phyloP scores from a whole-genome alignment of 306 rosid species.

The Sicyos baderoa region DNA sequence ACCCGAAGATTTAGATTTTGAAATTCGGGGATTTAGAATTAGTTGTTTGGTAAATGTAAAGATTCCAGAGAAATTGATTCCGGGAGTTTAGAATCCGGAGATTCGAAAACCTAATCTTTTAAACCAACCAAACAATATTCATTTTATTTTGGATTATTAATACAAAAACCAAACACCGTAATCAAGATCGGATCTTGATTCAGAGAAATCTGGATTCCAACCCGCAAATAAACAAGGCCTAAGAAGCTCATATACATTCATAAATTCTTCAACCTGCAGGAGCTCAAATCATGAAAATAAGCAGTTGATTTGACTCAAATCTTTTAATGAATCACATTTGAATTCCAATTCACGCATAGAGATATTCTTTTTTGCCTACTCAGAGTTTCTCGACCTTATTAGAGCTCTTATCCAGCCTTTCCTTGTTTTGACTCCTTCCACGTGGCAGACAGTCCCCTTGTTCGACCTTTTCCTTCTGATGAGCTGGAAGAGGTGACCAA shows the following conservation, averaged over 20 bases:
- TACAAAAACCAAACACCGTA: too few relatives aligned
- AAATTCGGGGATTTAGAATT: too few relatives aligned
- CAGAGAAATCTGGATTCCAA: too few relatives aligned
- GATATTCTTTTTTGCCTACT: conserved; percentile 28
- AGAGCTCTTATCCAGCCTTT: conserved; percentile 79
- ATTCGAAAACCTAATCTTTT: too few relatives aligned
- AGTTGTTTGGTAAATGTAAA: too few relatives aligned
- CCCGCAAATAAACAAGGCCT: too few relatives aligned
- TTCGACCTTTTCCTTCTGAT: conserved; percentile 66
- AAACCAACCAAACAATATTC: too few relatives aligned
- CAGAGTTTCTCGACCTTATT: conserved; percentile 65
- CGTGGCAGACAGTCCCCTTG: conserved; percentile 60
- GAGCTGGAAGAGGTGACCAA: conserved; percentile 83
- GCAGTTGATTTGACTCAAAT: conserved; percentile 8
- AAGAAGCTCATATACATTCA: conserved; percentile 1
- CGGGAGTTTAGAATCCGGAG: too few relatives aligned
- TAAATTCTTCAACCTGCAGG: conserved; percentile 1
- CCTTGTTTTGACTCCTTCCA: conserved; percentile 72
- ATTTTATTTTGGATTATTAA: too few relatives aligned
- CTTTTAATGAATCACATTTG: conserved; percentile 1
- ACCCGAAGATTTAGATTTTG: too few relatives aligned
- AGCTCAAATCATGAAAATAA: not conserved
- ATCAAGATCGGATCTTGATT: too few relatives aligned
- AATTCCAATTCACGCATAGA: conserved; percentile 4
- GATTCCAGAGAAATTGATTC: too few relatives aligned